phyloP scores from a whole-genome alignment of 2,329 filamentous ascomycete species.

The Atkinsonella texensis region DNA sequence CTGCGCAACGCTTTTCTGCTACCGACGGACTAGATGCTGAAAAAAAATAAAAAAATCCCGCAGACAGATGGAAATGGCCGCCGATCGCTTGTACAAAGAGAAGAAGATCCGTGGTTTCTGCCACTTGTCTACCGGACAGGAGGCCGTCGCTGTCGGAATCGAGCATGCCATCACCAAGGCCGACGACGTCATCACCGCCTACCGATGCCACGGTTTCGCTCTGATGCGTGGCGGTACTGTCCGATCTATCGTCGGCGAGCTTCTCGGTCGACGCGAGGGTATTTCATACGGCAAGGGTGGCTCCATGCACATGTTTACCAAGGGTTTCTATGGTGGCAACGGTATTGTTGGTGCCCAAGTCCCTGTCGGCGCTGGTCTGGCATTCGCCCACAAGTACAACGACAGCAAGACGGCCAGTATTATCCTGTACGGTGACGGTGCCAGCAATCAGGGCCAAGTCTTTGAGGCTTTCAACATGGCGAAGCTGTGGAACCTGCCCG shows the following conservation, averaged over 20 bases:
- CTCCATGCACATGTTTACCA: slow-evolving; percentile 99
- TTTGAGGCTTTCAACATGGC: slow-evolving; percentile 99
- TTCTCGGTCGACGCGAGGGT: slow-evolving; percentile 87
- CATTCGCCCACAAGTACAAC: slow-evolving; percentile 93
- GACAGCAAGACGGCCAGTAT: slow-evolving; percentile 76
- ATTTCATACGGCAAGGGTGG: slow-evolving; percentile 98
- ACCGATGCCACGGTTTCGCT: slow-evolving; percentile 97
- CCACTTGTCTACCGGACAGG: slow-evolving; percentile 94
- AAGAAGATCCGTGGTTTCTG: slow-evolving; percentile 99
- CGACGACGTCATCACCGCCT: slow-evolving; percentile 94
- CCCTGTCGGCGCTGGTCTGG: slow-evolving; percentile 89
- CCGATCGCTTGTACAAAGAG: slow-evolving; percentile 98
- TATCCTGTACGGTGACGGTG: slow-evolving; percentile 93
- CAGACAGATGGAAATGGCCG: slow-evolving; percentile 99
- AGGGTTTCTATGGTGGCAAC: slow-evolving; percentile 96
- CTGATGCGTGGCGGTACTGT: slow-evolving; percentile 89
- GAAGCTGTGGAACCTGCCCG: slow-evolving; percentile 93
- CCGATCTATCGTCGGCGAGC: slow-evolving; percentile 88
- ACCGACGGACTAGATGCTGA: slow-evolving; percentile 13
- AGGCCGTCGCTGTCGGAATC: slow-evolving; percentile 93
- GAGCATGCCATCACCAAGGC: slow-evolving; percentile 86
- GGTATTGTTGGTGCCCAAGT: slow-evolving; percentile 99
- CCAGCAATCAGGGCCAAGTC: slow-evolving; percentile 97
- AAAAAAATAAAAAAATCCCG: slow-evolving; percentile 13
- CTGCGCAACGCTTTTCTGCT: not conserved